Base-by-base conservation (phyloP, 2,329 filamentous ascomycete species). In the Seiridium cupressi region DNA sequence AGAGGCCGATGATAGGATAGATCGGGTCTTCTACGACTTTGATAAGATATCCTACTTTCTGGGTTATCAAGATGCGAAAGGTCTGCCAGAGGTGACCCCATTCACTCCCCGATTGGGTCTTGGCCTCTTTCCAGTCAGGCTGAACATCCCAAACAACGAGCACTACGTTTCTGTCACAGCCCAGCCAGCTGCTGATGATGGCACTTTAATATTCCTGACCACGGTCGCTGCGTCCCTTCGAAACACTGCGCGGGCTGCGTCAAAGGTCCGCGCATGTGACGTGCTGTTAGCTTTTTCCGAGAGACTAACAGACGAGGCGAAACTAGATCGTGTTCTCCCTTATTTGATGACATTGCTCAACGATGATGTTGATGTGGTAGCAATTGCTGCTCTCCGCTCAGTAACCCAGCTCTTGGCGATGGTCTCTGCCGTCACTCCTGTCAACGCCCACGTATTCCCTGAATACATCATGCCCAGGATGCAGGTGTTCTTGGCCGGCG, bases 11-110 rank as follows among this genome's bases (percentile, higher is more conserved):
- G 93, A 97, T 65, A 87, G 95, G 47, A 98, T 99, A 69, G 92
- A 98, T 68, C 87, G 93, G 48, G 89, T 99, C 1, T 98, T 91
- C 70, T 87, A 91, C 66, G 95, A 99, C 70, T 98, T 97, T 76
- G 95, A 99, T 73, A 99, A 98, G 74, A 97, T 99, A 57, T 93
- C 94, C 0, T 96, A 96, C 71, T 96, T 97, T 60, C 82, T 99
- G 1, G 93, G 92, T 11, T 92, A 92, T 62, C 84, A 86, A 35
- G 80, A 87, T 48, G 81, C 81, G 2, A 69, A 74, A 11, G 65
- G 71, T 9, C 60, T 65, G 3, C 58, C 65, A 1, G 65, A 71
- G 31, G 62, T 69, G 26, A 66, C 68, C 35, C 70, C 76, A 32
- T 72, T 79, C 3, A 75, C 79, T 3, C 76, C 78, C 2, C 77